Base-by-base conservation (phyloP, 306 rosid species). In the Echinosophora koreensis region DNA sequence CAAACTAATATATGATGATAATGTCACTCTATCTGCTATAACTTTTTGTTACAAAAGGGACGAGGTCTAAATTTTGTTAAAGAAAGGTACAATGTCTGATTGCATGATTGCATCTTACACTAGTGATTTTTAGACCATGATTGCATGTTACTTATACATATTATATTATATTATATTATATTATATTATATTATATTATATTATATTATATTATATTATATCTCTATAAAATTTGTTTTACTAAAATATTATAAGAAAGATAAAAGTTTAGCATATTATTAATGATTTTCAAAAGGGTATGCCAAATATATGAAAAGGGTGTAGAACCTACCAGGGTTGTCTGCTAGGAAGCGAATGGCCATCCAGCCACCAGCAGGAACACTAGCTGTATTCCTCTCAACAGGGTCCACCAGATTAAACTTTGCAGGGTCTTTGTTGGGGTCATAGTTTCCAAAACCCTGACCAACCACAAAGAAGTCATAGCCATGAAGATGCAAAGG, bases 401-500 rank as follows among this genome's bases (percentile, higher is more conserved):
- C 79, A 0, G 96, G 98, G 52, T 93, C 98, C 50, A 91, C 80
- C 16, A 89, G 75, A 77, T 93, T 93, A 69, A 87, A 93, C 5
- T 78, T 86, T 2, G 84, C 77, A 14, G 97, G 92, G 64, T 91
- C 96, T 13, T 87, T 89, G 37, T 60, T 84, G 0, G 87, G 76
- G 42, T 93, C 89, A 57, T 41, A 93, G 77, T 91, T 93, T n/a
- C 98, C 98, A 76, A 89, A 88, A 10, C 98, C 97, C 71, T 83
- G 91, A 0, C 97, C 98, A 2, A 93, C 91, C 52, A 91, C 64
- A 58, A 37, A 89, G 86, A 93, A 93, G 58, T 93, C 84, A 54
- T 16, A 93, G 1, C 98, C 98, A 80, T 93, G 98, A 30, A 93
- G 85, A 87, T 93, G 98, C 59, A 93, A 86, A 32, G 98, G 98